Conservation (phyloP, 2,329 filamentous ascomycete species). For the Pestalotiopsis sp. region DNA sequence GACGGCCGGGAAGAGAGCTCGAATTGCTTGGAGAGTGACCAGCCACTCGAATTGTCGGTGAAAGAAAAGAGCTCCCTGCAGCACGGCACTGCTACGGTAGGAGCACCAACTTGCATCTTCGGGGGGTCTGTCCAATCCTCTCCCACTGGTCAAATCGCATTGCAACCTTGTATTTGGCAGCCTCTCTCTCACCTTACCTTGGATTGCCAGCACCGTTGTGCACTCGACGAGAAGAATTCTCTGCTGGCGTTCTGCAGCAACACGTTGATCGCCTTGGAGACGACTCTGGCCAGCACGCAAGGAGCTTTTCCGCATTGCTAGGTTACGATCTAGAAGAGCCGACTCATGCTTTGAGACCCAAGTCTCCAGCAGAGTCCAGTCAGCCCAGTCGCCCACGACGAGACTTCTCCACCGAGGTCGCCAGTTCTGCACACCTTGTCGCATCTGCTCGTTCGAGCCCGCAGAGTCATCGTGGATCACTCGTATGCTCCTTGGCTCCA, state of each 20-base stretch:
- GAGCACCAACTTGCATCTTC: background rate
- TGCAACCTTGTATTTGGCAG: background rate
- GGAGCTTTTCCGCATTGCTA: background rate
- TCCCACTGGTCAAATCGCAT: slow-evolving; percentile 1
- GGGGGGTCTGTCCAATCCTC: slow-evolving; percentile 6
- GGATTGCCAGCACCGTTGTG: background rate
- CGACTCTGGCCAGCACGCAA: background rate
- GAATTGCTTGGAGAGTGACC: slow-evolving; percentile 14
- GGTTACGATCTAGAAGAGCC: background rate
- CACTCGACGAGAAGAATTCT: background rate
- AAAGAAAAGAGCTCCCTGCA: slow-evolving; percentile 14
- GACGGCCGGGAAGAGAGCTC: no score
- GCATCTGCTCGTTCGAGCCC: slow-evolving; percentile 1
- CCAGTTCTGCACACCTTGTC: background rate
- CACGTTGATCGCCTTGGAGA: background rate
- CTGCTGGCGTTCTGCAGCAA: background rate
- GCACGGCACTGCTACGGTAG: slow-evolving; percentile 3
- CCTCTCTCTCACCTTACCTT: background rate
- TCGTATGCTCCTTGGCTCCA: background rate
- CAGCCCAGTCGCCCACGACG: background rate
- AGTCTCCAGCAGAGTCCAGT: background rate
- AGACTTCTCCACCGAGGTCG: slow-evolving; percentile 6
- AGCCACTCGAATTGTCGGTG: slow-evolving; percentile 38
- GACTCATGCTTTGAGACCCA: slow-evolving; percentile 11
- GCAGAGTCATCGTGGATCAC: background rate